A percentile compares a stretch with the other conserved stretches of the same genome.
phyloP scores from a whole-genome alignment of 305 asterid species.

The Fraxinus paxiana region DNA sequence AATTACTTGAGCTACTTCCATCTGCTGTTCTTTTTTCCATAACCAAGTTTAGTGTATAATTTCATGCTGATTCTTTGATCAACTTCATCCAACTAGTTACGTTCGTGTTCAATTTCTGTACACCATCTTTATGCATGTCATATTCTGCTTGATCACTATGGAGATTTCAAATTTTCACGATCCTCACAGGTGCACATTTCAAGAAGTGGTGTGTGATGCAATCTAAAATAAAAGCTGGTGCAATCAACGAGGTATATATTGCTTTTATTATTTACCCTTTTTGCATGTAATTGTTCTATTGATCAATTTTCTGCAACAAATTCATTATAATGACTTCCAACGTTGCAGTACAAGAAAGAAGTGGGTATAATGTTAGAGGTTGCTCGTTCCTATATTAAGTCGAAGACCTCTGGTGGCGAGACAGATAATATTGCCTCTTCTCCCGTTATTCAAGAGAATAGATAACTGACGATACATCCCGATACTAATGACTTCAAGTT shows the following conservation, averaged over 20 bases:
- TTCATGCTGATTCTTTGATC: neutral
- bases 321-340: slow-evolving; percentile 2
- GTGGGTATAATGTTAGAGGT: slow-evolving; percentile 65
- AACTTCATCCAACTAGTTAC: neutral
- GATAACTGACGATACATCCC: slow-evolving; percentile 9
- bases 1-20: neutral
- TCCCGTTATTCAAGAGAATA: slow-evolving; percentile 30
- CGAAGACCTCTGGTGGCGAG: slow-evolving; percentile 37
- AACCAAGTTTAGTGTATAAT: neutral
- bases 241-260: slow-evolving; percentile 55
- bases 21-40: neutral
- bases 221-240: slow-evolving; percentile 70
- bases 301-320: neutral
- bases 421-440: slow-evolving; percentile 25
- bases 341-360: slow-evolving; percentile 74
- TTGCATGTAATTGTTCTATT: neutral
- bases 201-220: slow-evolving; percentile 97
- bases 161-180: slow-evolving; percentile 11
- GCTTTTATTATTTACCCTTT: neutral
- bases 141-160: neutral
- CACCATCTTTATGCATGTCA: neutral
- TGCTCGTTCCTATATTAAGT: slow-evolving; percentile 57
- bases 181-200: slow-evolving; percentile 68
- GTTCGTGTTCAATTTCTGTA: neutral
- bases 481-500: neutral